Evolutionary conservation across 1,139 yeast genomes (phyloP).

Genomic region (Yamadazyma dendronema): DNA sequence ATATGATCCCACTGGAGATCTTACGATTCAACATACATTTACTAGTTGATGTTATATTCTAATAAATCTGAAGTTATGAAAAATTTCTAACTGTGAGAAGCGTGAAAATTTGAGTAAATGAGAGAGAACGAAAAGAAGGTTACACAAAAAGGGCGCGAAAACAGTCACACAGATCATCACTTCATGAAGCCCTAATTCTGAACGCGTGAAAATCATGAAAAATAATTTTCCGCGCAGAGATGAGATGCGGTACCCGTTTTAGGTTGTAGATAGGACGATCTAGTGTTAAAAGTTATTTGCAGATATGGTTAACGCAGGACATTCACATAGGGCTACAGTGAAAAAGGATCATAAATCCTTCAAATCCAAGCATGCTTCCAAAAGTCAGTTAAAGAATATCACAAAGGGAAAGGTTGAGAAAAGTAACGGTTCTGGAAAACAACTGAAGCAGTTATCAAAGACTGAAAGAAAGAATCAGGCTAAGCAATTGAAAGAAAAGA

Average conservation of each 20-base stretch:
- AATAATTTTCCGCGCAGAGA: constrained; percentile 13
- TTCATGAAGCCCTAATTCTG: constrained; percentile 10
- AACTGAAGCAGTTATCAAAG: constrained; percentile 52
- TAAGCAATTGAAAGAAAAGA: constrained; percentile 73
- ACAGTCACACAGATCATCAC: too few relatives aligned
- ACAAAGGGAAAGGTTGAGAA: constrained; percentile 89
- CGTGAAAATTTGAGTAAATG: constrained; percentile 10
- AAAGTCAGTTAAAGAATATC: constrained; percentile 77
- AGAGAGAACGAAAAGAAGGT: constrained; percentile 6
- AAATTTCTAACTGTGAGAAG: constrained; percentile 11
- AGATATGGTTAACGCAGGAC: constrained; percentile 59
- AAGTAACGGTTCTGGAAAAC: constrained; percentile 36
- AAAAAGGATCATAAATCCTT: constrained; percentile 86
- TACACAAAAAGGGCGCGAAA: constrained; percentile 10
- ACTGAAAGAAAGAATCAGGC: constrained; percentile 76
- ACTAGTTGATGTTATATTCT: constrained; percentile 12
- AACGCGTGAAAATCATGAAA: constrained; percentile 12
- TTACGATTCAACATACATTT: constrained; percentile 15
- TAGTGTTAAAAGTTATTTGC: too few relatives aligned
- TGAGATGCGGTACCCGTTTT: constrained; percentile 1
- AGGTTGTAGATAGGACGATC: neutral
- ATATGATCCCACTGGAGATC: neutral
- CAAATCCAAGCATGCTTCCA: constrained; percentile 89
- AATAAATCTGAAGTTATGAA: constrained; percentile 12
- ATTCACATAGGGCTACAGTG: constrained; percentile 77